Evolutionary conservation across 805 yeast species (phyloP).

Genomic region (Cyberlindnera maclurae): DNA sequence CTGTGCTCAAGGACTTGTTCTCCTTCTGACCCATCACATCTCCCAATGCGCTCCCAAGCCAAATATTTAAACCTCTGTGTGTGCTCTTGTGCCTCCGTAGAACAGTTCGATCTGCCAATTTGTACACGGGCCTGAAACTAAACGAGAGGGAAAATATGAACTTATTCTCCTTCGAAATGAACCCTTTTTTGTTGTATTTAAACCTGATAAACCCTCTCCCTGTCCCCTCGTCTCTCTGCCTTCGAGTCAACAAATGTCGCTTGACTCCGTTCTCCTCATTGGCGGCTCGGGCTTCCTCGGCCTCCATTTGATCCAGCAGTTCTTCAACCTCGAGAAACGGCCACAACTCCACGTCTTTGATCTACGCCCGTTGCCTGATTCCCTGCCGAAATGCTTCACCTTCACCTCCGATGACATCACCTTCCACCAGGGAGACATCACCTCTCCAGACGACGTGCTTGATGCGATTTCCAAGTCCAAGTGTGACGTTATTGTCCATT

Average conservation of each 20-base stretch:
- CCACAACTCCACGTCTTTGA: constrained; percentile 85
- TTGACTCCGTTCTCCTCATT: constrained; percentile 57
- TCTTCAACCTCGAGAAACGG: constrained; percentile 53
- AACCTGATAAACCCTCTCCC: no score
- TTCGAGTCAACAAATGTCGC: no score
- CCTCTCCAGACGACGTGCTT: constrained; percentile 61
- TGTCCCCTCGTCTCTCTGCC: no score
- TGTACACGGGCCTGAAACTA: no score
- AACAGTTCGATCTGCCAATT: no score
- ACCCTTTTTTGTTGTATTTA: no score
- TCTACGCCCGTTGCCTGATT: constrained; percentile 78
- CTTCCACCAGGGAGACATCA: constrained; percentile 78
- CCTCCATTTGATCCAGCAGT: constrained; percentile 82
- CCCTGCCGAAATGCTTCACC: constrained; percentile 63
- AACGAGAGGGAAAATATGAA: no score
- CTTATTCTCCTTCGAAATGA: no score
- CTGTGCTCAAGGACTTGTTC: neutral
- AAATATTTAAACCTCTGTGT: no score
- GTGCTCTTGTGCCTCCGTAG: no score
- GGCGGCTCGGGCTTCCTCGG: constrained; percentile 97
- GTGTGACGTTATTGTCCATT: constrained; percentile 81
- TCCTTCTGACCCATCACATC: no score
- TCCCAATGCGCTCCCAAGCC: no score
- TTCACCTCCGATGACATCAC: constrained; percentile 53
- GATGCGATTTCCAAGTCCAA: constrained; percentile 50